Conservation (phyloP, 495 filamentous ascomycete genomes). For the Neurospora sp. region DNA sequence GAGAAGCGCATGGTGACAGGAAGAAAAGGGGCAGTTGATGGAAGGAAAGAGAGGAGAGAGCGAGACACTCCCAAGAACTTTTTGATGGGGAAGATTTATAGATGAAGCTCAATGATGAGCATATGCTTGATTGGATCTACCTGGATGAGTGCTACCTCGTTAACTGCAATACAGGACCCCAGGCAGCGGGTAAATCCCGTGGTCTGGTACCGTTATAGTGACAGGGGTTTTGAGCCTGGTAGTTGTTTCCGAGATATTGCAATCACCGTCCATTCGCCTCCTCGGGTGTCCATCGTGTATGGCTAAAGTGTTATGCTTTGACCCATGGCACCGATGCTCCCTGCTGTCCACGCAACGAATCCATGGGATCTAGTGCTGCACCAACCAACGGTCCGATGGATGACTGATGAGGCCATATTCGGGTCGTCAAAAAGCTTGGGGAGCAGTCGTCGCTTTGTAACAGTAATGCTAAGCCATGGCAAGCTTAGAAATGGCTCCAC, state of each 20-base stretch:
- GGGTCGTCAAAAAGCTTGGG: too few species aligned
- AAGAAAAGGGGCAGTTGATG: conserved; percentile 18
- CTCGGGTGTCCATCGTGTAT: neutral
- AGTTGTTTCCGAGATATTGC: neutral
- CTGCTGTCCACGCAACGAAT: too few species aligned
- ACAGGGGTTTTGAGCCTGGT: neutral
- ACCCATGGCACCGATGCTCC: neutral
- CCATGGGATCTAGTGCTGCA: neutral
- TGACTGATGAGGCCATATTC: neutral
- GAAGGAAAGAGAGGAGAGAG: conserved; percentile 13
- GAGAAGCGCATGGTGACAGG: conserved; percentile 15
- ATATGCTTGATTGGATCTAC: neutral
- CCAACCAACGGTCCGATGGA: neutral
- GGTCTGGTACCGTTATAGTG: neutral
- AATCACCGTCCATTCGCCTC: neutral
- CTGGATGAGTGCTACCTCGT: neutral
- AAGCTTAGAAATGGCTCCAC: neutral
- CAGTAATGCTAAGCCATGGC: fast-evolving
- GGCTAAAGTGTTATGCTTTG: neutral
- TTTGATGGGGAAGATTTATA: neutral
- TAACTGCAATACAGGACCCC: neutral
- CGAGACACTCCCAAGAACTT: too few species aligned
- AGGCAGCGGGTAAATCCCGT: neutral
- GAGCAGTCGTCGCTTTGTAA: too few species aligned
- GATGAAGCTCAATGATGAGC: neutral